Conservation (phyloP, 352 stramenopile species). For the Elongisporangium prolatum region DNA sequence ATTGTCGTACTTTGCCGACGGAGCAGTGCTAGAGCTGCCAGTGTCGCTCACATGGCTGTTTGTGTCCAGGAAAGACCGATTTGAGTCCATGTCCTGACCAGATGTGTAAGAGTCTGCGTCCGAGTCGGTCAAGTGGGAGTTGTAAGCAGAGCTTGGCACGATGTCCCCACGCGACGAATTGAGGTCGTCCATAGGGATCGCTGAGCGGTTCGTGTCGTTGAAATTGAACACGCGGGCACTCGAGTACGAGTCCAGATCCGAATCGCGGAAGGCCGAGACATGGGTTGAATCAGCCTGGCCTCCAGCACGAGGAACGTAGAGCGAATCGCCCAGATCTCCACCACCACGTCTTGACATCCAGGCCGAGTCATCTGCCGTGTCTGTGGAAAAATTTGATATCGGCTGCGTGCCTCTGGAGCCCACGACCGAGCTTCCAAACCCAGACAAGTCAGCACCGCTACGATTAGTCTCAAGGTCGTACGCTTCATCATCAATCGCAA, state of each 20-base stretch:
- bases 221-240: background rate
- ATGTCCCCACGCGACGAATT: background rate
- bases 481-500: background rate
- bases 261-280: background rate
- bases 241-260: background rate
- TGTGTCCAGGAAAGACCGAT: slow-evolving; percentile 9
- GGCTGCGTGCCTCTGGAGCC: background rate
- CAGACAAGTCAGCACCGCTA: background rate
- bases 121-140: background rate
- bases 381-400: background rate
- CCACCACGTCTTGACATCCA: background rate
- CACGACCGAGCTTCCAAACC: background rate
- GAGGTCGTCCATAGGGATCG: background rate
- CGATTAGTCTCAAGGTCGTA: background rate
- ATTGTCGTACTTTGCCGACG: slow-evolving; percentile 18
- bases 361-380: background rate
- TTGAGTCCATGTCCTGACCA: slow-evolving; percentile 12
- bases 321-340: background rate
- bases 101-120: background rate
- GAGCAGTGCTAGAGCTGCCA: background rate
- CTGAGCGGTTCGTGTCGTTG: background rate
- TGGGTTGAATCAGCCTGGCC: background rate
- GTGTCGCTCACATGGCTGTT: slow-evolving; percentile 1
- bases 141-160: background rate
- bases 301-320: background rate